Evolutionary conservation across 202 grass and related monocot species (phyloP), one percentile per base, ranked within the genome.

Genomic region (Tripidium arundinaceum): DNA sequence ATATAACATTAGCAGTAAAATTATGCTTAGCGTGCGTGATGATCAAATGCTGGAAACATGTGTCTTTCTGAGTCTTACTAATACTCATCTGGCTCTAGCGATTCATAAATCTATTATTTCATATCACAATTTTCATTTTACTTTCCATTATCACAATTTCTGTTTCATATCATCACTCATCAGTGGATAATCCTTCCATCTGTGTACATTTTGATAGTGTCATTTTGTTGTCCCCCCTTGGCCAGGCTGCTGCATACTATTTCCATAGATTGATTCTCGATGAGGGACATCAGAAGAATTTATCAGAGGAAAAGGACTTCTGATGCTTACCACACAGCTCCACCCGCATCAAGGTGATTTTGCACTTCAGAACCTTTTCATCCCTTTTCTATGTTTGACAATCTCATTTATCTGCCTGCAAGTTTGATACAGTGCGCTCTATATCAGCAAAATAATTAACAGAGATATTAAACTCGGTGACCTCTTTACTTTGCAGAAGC

Each of bases 241-340:
- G 24, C 49, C 74, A 97, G 93, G 90, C 93, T 83, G 88, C 88
- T 72, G 90, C 88, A 57, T 93, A 97, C 74, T 97, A 97, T 83
- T 97, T 91, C 62, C 90, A 97, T 78, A 90, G 90, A 74, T 58
- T 91, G 77, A 97, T 97, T 86, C 90, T 97, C 62, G 90, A 97
- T 47, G 93, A 93, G 72, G 93, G 90, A 72, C 90, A 40, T 90
- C 93, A 54, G 93, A 89, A 55, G 93, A 97, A 65, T 90, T 91
- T 85, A 83, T 97, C 21, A 89, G 75, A 97, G 93, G 81, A 87
- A 97, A 88, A 89, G 65, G 34, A 70, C 87, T 70, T 91, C 72
- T 78, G 86, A 89, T 59, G 77, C 78, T 38, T 97, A 93, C 62
- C 79, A 93, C 72, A 16, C 70, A 36, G 85, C 73, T 88, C 61